phyloP scores from a whole-genome alignment of 2,329 filamentous ascomycete genomes.

The Fusarium cicatricum region DNA sequence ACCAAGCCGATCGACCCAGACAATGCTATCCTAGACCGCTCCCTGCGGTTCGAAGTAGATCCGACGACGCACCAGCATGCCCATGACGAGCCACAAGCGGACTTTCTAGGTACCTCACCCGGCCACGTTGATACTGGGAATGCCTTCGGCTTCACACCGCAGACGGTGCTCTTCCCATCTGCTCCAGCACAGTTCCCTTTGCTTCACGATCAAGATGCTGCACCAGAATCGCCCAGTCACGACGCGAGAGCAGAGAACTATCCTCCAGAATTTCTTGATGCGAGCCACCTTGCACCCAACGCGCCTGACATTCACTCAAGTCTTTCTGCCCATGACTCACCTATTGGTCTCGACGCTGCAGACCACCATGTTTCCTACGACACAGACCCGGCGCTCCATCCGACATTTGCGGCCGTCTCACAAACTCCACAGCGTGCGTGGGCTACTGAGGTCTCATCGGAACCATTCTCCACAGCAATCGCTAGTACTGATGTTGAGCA shows the following conservation, averaged over 20 bases:
- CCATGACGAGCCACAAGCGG: constrained; percentile 6
- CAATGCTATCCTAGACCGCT: constrained; percentile 11
- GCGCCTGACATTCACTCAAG: constrained; percentile 13
- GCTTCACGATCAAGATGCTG: constrained; percentile 3
- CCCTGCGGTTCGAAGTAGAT: constrained; percentile 19
- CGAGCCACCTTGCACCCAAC: constrained; percentile 3
- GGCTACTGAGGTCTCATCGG: constrained; percentile 14
- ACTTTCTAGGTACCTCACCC: constrained; percentile 21
- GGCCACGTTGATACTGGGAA: constrained; percentile 19
- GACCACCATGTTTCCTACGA: constrained; percentile 16
- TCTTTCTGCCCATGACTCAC: constrained; percentile 19
- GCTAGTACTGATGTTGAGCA: constrained; percentile 28
- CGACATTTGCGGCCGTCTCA: constrained; percentile 8
- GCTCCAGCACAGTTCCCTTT: constrained; percentile 20
- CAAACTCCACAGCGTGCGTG: constrained; percentile 23
- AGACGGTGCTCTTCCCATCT: constrained; percentile 29
- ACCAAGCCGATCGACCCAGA: constrained; percentile 26
- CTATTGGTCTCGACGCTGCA: neutral
- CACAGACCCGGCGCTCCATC: constrained; percentile 12
- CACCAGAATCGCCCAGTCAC: constrained; percentile 12
- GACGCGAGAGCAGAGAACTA: constrained; percentile 24
- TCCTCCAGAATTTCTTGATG: constrained; percentile 36
- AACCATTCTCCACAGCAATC: constrained; percentile 9
- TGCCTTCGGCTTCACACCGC: constrained; percentile 30
- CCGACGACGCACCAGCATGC: constrained; percentile 9